Evolutionary conservation across 176 grass and related monocot genomes (phyloP).

Genomic region (Hyparrhenia diplandra): DNA sequence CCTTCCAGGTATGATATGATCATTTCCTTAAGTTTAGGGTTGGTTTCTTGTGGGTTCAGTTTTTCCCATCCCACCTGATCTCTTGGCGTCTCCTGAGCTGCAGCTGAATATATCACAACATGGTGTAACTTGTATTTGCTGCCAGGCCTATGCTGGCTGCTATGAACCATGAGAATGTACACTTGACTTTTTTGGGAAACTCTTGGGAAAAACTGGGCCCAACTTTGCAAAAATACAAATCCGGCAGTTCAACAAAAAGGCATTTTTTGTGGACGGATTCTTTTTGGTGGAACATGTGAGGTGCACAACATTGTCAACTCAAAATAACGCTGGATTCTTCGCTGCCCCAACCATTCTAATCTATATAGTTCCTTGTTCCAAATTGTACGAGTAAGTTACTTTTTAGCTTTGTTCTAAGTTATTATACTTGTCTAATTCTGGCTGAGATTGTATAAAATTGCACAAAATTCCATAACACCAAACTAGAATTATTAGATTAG

Average conservation of each 20-base stretch:
- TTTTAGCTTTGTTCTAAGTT: background rate
- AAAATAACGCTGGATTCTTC: background rate
- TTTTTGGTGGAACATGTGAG: background rate
- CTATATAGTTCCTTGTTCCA: background rate
- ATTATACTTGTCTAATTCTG: too few species aligned
- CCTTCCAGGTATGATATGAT: background rate
- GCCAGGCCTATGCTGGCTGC: background rate
- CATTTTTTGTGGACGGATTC: background rate
- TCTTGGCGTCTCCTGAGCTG: background rate
- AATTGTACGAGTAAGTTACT: too few species aligned
- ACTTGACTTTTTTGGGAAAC: too few species aligned
- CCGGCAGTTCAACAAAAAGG: background rate
- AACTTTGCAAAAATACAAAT: background rate
- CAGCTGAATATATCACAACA: background rate
- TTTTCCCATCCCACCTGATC: background rate
- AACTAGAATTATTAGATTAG: background rate
- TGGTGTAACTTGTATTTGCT: background rate
- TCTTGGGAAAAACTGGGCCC: background rate
- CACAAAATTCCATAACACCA: background rate
- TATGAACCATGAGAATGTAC: background rate
- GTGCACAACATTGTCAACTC: background rate
- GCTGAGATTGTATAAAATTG: background rate
- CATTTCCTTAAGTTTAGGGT: constrained; percentile 28
- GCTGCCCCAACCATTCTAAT: background rate
- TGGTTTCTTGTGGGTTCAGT: constrained; percentile 21